Percentiles rank a stretch among this genome's conserved stretches.
phyloP scores from a whole-genome alignment of 495 filamentous ascomycete genomes.

The Terfezia boudieri region DNA sequence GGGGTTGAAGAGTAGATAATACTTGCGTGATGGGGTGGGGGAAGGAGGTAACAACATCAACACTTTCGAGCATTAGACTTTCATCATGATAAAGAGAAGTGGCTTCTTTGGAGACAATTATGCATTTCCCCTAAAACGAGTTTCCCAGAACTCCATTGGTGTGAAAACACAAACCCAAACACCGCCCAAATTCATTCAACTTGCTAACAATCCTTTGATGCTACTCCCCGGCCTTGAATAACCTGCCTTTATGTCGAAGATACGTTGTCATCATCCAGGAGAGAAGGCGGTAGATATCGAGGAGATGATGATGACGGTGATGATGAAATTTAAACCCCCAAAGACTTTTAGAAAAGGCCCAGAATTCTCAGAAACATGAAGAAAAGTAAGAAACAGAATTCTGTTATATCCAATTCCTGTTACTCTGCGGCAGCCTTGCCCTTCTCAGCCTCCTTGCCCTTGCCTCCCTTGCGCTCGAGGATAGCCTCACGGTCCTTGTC shows the following conservation, averaged over 20 bases:
- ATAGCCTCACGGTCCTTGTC: conserved; percentile 96
- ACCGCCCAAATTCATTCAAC: too few relatives aligned
- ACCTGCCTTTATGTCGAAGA: too few relatives aligned
- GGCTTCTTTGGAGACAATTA: too few relatives aligned
- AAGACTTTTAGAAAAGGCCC: neutral
- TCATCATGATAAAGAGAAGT: too few relatives aligned
- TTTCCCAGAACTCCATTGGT: too few relatives aligned
- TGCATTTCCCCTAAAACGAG: too few relatives aligned
- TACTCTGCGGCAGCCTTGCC: conserved; percentile 12
- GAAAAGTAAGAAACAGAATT: conserved; percentile 4
- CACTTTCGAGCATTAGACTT: too few relatives aligned
- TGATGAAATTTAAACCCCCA: conserved; percentile 15
- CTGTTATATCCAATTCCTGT: conserved; percentile 12
- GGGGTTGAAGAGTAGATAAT: conserved; percentile 52
- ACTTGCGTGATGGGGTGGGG: neutral
- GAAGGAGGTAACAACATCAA: neutral
- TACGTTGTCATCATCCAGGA: too few relatives aligned
- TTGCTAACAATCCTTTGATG: too few relatives aligned
- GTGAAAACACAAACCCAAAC: too few relatives aligned
- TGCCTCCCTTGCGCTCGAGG: conserved; percentile 48
- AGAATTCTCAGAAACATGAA: neutral
- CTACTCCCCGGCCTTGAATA: too few relatives aligned
- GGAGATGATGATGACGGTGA: conserved; percentile 2
- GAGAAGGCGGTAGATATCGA: neutral
- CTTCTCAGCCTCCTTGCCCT: conserved; percentile 26